These are phyloP conservation scores for Hemileia vastatrix DNA, from an alignment of 1,284 basidiomycete genomes.

Conservation along the genomic window DNA sequence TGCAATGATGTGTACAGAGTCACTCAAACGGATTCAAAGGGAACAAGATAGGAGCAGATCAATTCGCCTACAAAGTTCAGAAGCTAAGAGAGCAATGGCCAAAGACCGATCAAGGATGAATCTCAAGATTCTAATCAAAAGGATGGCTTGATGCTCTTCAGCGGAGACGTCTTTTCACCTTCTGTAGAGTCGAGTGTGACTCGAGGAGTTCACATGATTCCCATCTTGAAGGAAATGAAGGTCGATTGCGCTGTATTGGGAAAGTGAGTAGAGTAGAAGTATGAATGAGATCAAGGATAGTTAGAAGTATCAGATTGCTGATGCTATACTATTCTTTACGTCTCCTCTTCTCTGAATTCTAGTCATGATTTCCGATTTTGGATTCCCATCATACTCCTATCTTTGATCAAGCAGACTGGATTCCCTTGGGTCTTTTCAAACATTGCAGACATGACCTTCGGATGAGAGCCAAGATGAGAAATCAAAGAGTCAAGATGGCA, in stretches of 20 bases:
- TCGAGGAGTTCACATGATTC: slow-evolving; percentile 80
- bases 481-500: too few species aligned
- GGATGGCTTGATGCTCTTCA: slow-evolving; percentile 74
- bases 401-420: slow-evolving; percentile 26
- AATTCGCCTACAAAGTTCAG: slow-evolving; percentile 47
- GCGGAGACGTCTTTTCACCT: slow-evolving; percentile 60
- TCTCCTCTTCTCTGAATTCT: slow-evolving; percentile 30
- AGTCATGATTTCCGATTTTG: slow-evolving; percentile 26
- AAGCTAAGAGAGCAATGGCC: slow-evolving; percentile 40
- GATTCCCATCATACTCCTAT: slow-evolving; percentile 27
- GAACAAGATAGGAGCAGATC: too few species aligned
- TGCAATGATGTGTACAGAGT: too few species aligned
- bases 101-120: slow-evolving; percentile 16
- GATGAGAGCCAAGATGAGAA: slow-evolving; percentile 62
- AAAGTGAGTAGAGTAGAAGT: slow-evolving; percentile 57
- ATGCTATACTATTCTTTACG: slow-evolving; percentile 37
- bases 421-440: slow-evolving; percentile 28
- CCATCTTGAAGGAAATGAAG: slow-evolving; percentile 35
- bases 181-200: slow-evolving; percentile 78
- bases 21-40: too few species aligned
- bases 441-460: slow-evolving; percentile 58
- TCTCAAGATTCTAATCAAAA: slow-evolving; percentile 50
- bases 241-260: slow-evolving; percentile 26
- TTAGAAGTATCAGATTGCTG: too few species aligned
- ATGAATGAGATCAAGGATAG: slow-evolving; percentile 57